Evolutionary conservation across 495 filamentous ascomycete species (phyloP).

Genomic region (Immersiella caudata): DNA sequence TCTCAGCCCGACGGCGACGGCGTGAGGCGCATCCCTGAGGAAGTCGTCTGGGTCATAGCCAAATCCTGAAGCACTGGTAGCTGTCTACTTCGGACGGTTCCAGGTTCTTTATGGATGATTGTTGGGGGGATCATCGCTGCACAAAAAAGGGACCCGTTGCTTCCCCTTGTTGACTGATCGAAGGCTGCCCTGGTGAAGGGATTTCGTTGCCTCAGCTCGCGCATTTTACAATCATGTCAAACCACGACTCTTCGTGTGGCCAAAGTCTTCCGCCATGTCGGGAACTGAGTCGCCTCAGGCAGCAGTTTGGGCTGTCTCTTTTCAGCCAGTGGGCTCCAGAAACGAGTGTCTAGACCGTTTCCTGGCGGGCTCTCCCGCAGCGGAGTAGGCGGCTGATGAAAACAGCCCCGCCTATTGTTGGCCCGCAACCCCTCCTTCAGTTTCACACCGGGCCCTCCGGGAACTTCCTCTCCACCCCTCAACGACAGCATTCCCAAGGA

Average conservation of each 20-base stretch:
- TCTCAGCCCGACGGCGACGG: background rate
- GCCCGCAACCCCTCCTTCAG: conserved; percentile 14
- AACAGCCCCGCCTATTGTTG: conserved; percentile 1
- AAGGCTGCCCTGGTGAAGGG: background rate
- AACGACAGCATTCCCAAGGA: background rate
- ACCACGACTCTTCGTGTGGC: background rate
- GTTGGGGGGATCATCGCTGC: background rate
- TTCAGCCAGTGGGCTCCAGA: background rate
- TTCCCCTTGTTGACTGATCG: background rate
- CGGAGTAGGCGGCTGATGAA: background rate
- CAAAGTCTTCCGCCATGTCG: background rate
- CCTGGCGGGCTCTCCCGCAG: background rate
- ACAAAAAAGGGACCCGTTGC: background rate
- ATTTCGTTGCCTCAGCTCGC: background rate
- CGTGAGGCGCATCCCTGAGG: no score
- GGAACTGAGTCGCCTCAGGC: background rate
- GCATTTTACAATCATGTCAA: background rate
- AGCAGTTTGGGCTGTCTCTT: background rate
- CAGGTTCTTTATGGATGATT: background rate
- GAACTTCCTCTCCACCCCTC: conserved; percentile 7
- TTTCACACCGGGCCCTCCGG: conserved; percentile 8
- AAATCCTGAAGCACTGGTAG: no score
- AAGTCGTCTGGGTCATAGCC: no score
- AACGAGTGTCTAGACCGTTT: conserved; percentile 8
- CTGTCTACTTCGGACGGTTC: no score